phyloP scores from a whole-genome alignment of 306 rosid species.

The Betula pendula region DNA sequence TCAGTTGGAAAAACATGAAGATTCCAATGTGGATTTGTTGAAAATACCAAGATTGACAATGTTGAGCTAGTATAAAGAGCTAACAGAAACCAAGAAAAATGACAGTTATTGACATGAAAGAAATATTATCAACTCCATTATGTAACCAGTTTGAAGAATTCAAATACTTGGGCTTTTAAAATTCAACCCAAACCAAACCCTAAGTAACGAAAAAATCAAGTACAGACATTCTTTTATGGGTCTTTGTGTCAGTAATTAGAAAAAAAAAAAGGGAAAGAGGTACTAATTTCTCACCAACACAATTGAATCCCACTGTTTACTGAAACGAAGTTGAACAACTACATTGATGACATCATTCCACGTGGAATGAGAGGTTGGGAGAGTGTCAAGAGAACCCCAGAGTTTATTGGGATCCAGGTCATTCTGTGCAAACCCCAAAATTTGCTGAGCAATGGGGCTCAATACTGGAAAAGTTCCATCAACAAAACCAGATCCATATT shows the following conservation, averaged over 20 bases:
- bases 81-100: neutral
- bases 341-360: slow-evolving; percentile 88
- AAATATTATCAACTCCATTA: neutral
- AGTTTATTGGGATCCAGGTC: slow-evolving; percentile 49
- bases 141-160: neutral
- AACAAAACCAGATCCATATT: slow-evolving; percentile 93
- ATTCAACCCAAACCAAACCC: neutral
- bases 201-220: neutral
- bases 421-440: slow-evolving; percentile 61
- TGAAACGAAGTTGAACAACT: slow-evolving; percentile 84
- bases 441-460: slow-evolving; percentile 66
- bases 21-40: neutral
- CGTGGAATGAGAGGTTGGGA: slow-evolving; percentile 66
- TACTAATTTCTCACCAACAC: slow-evolving; percentile 55
- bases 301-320: slow-evolving; percentile 72
- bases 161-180: neutral
- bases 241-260: too few species aligned
- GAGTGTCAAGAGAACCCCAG: slow-evolving; percentile 62
- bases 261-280: neutral
- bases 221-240: neutral
- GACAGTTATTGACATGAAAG: neutral
- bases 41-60: neutral
- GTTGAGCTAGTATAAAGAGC: neutral
- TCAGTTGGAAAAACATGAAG: neutral
- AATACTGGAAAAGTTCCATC: slow-evolving; percentile 88